These are phyloP conservation scores for Lipomyces lipofer DNA, from an alignment of 805 yeast genomes.

Conservation along the genomic window DNA sequence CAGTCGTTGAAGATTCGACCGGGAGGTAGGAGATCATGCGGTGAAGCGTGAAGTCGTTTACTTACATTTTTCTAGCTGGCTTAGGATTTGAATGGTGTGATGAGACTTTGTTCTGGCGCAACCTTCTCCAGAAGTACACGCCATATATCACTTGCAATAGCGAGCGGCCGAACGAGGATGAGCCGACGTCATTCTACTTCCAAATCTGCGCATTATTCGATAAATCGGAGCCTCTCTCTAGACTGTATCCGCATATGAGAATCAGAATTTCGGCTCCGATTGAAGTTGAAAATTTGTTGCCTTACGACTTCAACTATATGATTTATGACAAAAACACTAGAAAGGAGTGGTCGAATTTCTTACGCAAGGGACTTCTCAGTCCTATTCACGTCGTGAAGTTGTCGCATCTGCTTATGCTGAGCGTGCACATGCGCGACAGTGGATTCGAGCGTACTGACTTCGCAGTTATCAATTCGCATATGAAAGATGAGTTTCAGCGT, in stretches of 20 bases:
- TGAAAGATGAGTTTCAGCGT: slow-evolving; percentile 55
- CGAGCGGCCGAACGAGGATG: slow-evolving; percentile 36
- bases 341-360: slow-evolving; percentile 62
- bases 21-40: neutral
- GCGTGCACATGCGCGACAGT: slow-evolving; percentile 55
- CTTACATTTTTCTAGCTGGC: slow-evolving; percentile 28
- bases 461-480: slow-evolving; percentile 59
- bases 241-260: slow-evolving; percentile 80
- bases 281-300: slow-evolving; percentile 79
- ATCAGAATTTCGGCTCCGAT: slow-evolving; percentile 80
- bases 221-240: slow-evolving; percentile 65
- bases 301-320: slow-evolving; percentile 73
- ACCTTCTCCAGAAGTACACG: slow-evolving; percentile 49
- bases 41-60: neutral
- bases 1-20: slow-evolving; percentile 66
- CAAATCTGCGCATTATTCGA: slow-evolving; percentile 71
- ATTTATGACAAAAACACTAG: slow-evolving; percentile 73
- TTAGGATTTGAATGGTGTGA: slow-evolving; percentile 65
- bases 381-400: slow-evolving; percentile 80
- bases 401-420: slow-evolving; percentile 66
- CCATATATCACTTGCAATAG: slow-evolving; percentile 62
- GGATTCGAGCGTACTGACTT: slow-evolving; percentile 69
- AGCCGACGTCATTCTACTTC: slow-evolving; percentile 55
- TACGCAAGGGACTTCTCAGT: slow-evolving; percentile 65
- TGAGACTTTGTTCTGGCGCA: slow-evolving; percentile 64